Evolutionary conservation across 1,284 basidiomycete genomes (phyloP).

Genomic region (Ustilago trichophora): DNA sequence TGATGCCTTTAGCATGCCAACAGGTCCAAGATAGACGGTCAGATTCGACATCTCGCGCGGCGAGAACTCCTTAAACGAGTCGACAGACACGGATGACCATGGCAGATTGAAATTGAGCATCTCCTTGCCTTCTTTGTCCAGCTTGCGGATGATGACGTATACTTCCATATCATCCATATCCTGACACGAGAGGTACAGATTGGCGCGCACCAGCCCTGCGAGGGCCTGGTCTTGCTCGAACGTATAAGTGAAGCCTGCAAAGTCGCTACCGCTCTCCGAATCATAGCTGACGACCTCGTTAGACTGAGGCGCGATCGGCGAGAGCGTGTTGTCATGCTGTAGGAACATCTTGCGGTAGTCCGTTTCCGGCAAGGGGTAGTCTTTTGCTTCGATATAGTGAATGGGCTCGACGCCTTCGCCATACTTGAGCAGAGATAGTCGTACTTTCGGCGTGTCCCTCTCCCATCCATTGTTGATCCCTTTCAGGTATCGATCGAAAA

Average conservation of each 20-base stretch:
- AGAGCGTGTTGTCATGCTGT: neutral
- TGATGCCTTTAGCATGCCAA: conserved; percentile 7
- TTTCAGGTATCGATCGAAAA: conserved; percentile 12
- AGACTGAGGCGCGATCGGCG: neutral
- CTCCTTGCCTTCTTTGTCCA: conserved; percentile 7
- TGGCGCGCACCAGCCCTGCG: neutral
- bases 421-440: conserved; percentile 4
- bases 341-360: conserved; percentile 3
- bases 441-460: conserved; percentile 1
- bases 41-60: conserved; percentile 1
- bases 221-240: neutral
- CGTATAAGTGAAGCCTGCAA: conserved; percentile 5
- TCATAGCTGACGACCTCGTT: neutral
- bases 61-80: conserved; percentile 5
- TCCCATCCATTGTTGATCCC: conserved; percentile 10
- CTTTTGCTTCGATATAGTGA: neutral
- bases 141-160: conserved; percentile 10
- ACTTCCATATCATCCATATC: conserved; percentile 6
- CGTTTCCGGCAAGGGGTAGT: conserved; percentile 2
- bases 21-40: conserved; percentile 1
- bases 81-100: neutral
- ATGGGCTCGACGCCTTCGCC: neutral
- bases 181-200: neutral
- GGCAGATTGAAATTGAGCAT: conserved; percentile 6
- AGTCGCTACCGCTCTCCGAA: neutral